phyloP scores from a whole-genome alignment of 2,329 filamentous ascomycete genomes.

The Trichoderma guizhouense region DNA sequence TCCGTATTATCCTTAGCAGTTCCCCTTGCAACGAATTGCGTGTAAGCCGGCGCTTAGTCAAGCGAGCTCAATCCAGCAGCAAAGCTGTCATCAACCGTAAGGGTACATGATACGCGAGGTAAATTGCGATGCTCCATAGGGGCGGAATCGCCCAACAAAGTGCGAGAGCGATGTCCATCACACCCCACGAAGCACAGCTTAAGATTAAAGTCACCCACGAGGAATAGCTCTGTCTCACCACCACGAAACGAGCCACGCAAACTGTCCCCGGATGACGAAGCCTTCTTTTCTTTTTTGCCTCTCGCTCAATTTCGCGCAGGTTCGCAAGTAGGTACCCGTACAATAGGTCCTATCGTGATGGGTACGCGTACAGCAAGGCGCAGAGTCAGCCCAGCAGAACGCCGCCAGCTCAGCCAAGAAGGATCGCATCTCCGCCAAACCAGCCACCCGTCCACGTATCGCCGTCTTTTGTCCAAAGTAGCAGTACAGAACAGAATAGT shows the following conservation, averaged over 20 bases:
- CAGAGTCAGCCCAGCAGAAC: slow-evolving; percentile 1
- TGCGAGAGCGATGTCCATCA: background rate
- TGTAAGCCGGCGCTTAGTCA: background rate
- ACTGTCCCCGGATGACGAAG: background rate
- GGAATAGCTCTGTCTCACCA: background rate
- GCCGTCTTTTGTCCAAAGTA: background rate
- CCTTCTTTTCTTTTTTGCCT: background rate
- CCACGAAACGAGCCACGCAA: slow-evolving; percentile 8
- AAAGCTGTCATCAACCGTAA: background rate
- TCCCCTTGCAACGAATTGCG: background rate
- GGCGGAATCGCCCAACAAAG: background rate
- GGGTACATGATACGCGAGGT: background rate
- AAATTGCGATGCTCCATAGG: background rate
- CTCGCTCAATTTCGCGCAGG: background rate
- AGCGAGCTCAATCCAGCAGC: background rate
- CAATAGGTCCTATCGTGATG: background rate
- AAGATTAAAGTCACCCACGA: background rate
- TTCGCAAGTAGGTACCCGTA: background rate
- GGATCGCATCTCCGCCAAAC: background rate
- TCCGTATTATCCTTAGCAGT: background rate
- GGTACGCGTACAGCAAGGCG: background rate
- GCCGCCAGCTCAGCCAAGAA: background rate
- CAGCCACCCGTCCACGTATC: background rate
- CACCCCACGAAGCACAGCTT: background rate
- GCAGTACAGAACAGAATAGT: background rate